Evolutionary conservation across 2,329 filamentous ascomycete species (phyloP), one percentile per base, ranked within the genome.

Genomic region (Ophiosphaerella korrae): DNA sequence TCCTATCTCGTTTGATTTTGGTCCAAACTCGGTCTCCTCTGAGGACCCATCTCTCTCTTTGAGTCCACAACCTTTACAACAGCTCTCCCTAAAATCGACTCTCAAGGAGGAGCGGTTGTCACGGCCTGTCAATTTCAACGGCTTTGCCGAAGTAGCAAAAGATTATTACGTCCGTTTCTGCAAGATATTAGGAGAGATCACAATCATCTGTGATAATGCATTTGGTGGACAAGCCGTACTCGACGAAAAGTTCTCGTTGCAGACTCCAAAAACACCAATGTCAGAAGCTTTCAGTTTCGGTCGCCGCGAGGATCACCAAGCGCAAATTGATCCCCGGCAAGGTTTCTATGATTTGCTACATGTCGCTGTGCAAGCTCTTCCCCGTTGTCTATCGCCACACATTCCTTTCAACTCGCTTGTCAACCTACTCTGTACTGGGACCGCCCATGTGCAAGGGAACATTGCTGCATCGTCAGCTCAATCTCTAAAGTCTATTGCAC

Each of bases 181-280:
- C 69, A 91, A 96, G 70, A 93, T 99, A 21, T 78, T 99, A 7
- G 94, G 93, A 23, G 95, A 96, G 70, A 95, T 99, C 48, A 96
- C 92, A 2, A 89, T 97, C 38, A 88, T 97, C 31, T 99, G 94
- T 74, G 94, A 99, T 72, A 94, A 96, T 64, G 89, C 93, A 0
- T 99, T 99, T 76, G 95, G 94, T 44, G 94, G 94, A 0, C 94
- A 99, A 76, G 94, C 93, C 29, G 90, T 91, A 0, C 75, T 97
- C 41, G 94, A 99, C 67, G 95, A 99, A 73, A 97, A 97, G 68
- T 96, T 97, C 70, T 89, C 84, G 53, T 87, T 88, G 39, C 85
- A 89, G 7, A 89, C 89, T 0, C 92, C 94, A 0, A 97, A 97
- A 73, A 99, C 94, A 0, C 94, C 95, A 1, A 93, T 97, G 61